These are phyloP conservation scores for Pharus latifolius DNA, from an alignment of 176 grass and related monocot genomes.

Conservation along the genomic window DNA sequence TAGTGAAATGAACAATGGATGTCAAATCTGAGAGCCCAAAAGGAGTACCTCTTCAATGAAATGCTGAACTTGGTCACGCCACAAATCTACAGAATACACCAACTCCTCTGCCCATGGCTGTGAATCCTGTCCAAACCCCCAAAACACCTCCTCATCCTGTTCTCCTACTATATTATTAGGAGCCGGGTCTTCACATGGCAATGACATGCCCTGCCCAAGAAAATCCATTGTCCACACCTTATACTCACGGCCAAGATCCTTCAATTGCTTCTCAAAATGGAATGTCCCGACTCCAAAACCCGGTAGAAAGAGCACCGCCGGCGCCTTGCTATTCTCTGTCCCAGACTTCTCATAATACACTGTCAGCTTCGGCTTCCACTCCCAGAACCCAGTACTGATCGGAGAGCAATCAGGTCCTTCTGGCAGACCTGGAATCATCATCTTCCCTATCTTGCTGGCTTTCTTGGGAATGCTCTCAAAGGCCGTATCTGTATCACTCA, in stretches of 20 bases:
- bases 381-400: constrained; percentile 79
- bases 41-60: constrained; percentile 77
- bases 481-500: constrained; percentile 34
- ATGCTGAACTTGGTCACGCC: constrained; percentile 74
- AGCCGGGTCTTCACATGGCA: constrained; percentile 78
- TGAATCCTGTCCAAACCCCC: constrained; percentile 87
- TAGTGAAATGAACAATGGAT: neutral
- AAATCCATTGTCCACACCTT: constrained; percentile 98
- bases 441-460: constrained; percentile 12
- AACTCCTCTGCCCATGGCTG: constrained; percentile 79
- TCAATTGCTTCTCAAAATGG: constrained; percentile 92
- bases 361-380: constrained; percentile 79
- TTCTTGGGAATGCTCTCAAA: constrained; percentile 37
- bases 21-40: neutral
- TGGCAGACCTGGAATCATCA: constrained; percentile 59
- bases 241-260: constrained; percentile 68
- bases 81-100: constrained; percentile 78
- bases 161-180: constrained; percentile 19
- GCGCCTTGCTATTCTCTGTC: constrained; percentile 50
- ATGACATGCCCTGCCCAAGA: constrained; percentile 77
- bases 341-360: constrained; percentile 88
- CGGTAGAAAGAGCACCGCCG: constrained; percentile 81
- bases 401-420: constrained; percentile 39
- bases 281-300: constrained; percentile 86
- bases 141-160: constrained; percentile 3